These are phyloP conservation scores for Spencermartinsiella ligniputridi DNA, from an alignment of 1,139 yeast species.

Conservation along the genomic window DNA sequence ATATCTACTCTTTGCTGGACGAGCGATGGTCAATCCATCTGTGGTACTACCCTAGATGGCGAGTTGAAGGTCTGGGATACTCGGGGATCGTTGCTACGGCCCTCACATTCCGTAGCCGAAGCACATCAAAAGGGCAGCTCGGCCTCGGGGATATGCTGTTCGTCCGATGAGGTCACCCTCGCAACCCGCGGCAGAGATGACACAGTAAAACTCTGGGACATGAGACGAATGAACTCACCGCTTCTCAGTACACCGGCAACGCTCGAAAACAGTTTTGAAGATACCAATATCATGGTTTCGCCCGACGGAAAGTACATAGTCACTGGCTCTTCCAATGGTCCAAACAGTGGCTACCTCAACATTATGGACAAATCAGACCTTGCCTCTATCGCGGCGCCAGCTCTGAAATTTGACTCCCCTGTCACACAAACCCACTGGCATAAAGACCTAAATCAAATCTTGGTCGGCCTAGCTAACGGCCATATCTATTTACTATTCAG, in stretches of 20 bases:
- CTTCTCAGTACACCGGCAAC: slow-evolving; percentile 23
- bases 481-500: slow-evolving; percentile 33
- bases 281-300: slow-evolving; percentile 25
- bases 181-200: slow-evolving; percentile 29
- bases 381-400: slow-evolving; percentile 23
- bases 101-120: slow-evolving; percentile 23
- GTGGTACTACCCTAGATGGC: slow-evolving; percentile 30
- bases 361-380: slow-evolving; percentile 38
- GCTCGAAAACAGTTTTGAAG: slow-evolving; percentile 12
- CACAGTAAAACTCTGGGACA: slow-evolving; percentile 36
- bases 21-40: slow-evolving; percentile 20
- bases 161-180: slow-evolving; percentile 20
- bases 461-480: slow-evolving; percentile 35
- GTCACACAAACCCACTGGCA: slow-evolving; percentile 34
- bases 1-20: slow-evolving; percentile 24
- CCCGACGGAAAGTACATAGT: slow-evolving; percentile 28
- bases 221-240: slow-evolving; percentile 33
- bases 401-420: slow-evolving; percentile 16
- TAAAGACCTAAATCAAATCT: slow-evolving; percentile 33
- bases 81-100: slow-evolving; percentile 30
- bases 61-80: slow-evolving; percentile 30
- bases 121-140: slow-evolving; percentile 24
- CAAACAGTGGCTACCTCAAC: slow-evolving; percentile 26
- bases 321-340: slow-evolving; percentile 19
- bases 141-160: slow-evolving; percentile 18